These are phyloP conservation scores for Tephrocybe sp. DNA, from an alignment of 768 basidiomycete genomes.

Conservation along the genomic window DNA sequence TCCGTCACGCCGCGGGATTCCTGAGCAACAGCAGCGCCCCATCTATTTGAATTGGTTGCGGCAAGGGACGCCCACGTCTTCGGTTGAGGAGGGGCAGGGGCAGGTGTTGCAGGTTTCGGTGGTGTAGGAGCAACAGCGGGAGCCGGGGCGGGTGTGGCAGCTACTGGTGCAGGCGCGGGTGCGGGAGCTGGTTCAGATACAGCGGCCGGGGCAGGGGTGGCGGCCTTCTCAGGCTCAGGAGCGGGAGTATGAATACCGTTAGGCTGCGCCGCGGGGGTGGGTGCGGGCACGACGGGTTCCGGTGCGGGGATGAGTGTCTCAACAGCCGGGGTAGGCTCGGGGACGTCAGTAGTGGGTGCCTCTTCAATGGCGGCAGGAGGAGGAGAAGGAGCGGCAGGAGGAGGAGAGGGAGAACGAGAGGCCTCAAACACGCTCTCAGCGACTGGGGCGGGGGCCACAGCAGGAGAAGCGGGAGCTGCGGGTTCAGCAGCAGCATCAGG, in stretches of 20 bases:
- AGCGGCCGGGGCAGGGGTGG: constrained; percentile 17
- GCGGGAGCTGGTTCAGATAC: constrained; percentile 24
- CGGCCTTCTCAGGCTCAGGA: constrained; percentile 37
- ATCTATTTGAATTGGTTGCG: constrained; percentile 77
- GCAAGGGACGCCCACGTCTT: constrained; percentile 94
- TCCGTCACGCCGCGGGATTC: constrained; percentile 79
- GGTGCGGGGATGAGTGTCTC: constrained; percentile 35
- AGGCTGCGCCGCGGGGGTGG: constrained; percentile 27
- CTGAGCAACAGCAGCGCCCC: constrained; percentile 80
- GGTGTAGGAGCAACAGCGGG: constrained; percentile 24
- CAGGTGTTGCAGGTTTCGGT: constrained; percentile 25
- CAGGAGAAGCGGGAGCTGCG: constrained; percentile 25
- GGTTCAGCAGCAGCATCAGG: constrained; percentile 29
- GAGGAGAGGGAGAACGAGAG: constrained; percentile 37
- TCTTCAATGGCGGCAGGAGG: constrained; percentile 35
- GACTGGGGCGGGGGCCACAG: constrained; percentile 33
- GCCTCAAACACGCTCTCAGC: constrained; percentile 37
- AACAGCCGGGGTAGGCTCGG: constrained; percentile 31
- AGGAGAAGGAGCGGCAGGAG: constrained; percentile 30
- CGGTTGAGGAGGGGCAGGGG: constrained; percentile 47
- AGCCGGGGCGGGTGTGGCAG: constrained; percentile 25
- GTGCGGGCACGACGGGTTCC: constrained; percentile 25
- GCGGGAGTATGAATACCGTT: constrained; percentile 40
- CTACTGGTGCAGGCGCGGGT: constrained; percentile 29
- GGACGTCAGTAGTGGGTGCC: constrained; percentile 39